phyloP scores from a whole-genome alignment of 2,329 filamentous ascomycete species.

The Cercospora janseana region DNA sequence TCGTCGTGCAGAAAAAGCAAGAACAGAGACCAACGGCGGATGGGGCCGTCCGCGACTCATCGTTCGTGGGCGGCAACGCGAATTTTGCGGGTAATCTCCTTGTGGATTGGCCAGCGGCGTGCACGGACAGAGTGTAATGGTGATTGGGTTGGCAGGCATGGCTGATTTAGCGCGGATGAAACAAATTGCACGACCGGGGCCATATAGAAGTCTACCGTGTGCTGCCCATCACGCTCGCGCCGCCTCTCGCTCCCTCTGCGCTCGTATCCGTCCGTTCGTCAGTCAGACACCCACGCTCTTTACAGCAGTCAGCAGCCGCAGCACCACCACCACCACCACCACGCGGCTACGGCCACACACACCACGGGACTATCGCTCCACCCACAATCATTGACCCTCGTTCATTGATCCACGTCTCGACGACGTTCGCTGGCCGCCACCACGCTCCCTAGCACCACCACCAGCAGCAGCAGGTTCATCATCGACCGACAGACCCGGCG shows the following conservation, averaged over 20 bases:
- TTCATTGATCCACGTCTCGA: conserved; percentile 17
- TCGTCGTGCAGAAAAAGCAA: neutral
- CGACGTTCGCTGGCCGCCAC: conserved; percentile 7
- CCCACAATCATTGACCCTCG: conserved; percentile 9
- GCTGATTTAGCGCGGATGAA: conserved; percentile 13
- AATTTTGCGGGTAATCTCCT: conserved; percentile 11
- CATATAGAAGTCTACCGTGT: conserved; percentile 18
- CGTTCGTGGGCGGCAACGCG: conserved; percentile 2
- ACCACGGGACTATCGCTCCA: neutral
- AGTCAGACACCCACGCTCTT: too few relatives aligned
- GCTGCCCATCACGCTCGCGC: conserved; percentile 1
- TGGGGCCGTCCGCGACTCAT: neutral
- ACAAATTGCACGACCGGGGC: conserved; percentile 7
- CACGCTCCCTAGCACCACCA: conserved; percentile 12
- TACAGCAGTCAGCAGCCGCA: too few relatives aligned
- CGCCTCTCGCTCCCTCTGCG: conserved; percentile 7
- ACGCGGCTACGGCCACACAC: conserved; percentile 12
- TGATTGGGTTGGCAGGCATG: conserved; percentile 13
- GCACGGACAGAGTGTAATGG: conserved; percentile 8
- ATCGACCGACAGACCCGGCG: conserved; percentile 20
- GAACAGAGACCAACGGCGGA: too few relatives aligned
- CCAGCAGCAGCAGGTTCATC: too few relatives aligned
- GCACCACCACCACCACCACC: conserved; percentile 15
- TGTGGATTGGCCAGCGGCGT: neutral
- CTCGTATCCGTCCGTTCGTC: too few relatives aligned